These are phyloP conservation scores for Cercospora zeae-maydis DNA, from an alignment of 2,329 filamentous ascomycete genomes.

Conservation along the genomic window DNA sequence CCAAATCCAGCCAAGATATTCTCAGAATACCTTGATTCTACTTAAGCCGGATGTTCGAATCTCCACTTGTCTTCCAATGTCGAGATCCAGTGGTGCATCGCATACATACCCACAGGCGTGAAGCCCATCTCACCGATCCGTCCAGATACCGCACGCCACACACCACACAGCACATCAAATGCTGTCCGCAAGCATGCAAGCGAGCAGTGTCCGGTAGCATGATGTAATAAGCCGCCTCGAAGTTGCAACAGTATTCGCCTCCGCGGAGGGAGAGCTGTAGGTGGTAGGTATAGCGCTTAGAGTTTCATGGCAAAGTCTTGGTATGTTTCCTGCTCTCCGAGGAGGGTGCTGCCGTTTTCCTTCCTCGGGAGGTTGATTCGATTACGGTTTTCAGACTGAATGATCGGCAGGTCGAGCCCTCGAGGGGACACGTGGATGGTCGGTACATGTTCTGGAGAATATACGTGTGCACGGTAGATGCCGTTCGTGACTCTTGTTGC, in stretches of 20 bases:
- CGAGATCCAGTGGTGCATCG: background rate
- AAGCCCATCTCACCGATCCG: too few relatives aligned
- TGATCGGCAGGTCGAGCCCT: background rate
- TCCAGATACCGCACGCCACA: too few relatives aligned
- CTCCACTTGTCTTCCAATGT: background rate
- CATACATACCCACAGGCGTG: too few relatives aligned
- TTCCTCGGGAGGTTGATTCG: background rate
- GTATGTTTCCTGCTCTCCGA: background rate
- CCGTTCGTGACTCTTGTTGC: background rate
- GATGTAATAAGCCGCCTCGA: too few relatives aligned
- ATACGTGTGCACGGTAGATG: background rate
- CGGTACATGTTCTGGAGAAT: too few relatives aligned
- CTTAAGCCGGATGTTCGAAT: background rate
- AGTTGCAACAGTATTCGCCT: background rate
- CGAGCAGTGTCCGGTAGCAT: background rate
- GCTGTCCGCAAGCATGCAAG: background rate
- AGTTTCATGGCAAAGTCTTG: conserved; percentile 1
- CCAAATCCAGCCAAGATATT: too few relatives aligned
- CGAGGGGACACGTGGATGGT: background rate
- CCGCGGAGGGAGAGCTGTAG: background rate
- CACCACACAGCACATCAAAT: too few relatives aligned
- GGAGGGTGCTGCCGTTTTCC: background rate
- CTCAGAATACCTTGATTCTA: background rate
- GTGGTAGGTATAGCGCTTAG: background rate
- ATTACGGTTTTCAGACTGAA: background rate